phyloP scores from a whole-genome alignment of 768 basidiomycete species.

The Kwoniella heveanensis region DNA sequence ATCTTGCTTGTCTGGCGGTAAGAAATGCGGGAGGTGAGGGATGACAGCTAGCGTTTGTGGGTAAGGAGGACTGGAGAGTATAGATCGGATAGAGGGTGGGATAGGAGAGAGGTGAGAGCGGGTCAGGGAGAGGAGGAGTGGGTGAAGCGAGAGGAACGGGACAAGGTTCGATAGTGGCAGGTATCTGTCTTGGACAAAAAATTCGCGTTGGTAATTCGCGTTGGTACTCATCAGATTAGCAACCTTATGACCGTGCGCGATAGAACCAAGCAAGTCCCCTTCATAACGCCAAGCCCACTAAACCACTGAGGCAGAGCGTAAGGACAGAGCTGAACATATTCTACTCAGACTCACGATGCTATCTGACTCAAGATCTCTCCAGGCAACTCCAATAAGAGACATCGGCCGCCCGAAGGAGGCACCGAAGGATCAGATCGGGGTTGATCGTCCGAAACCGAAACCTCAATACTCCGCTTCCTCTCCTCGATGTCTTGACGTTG shows the following conservation, averaged over 20 bases:
- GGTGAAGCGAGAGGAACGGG: constrained; percentile 41
- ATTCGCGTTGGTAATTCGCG: too few species aligned
- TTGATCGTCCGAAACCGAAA: background rate
- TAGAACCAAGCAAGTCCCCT: too few species aligned
- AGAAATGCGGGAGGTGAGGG: constrained; percentile 34
- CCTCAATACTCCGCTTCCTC: background rate
- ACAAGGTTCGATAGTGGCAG: constrained; percentile 39
- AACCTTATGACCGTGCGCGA: too few species aligned
- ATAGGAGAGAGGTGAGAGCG: constrained; percentile 44
- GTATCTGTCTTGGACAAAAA: constrained; percentile 28
- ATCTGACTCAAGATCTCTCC: constrained; percentile 48
- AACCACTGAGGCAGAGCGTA: too few species aligned
- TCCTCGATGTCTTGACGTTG: background rate
- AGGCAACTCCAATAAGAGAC: constrained; percentile 42
- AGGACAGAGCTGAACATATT: too few species aligned
- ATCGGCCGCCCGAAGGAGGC: constrained; percentile 10
- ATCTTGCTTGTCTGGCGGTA: constrained; percentile 31
- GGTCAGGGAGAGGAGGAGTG: constrained; percentile 34
- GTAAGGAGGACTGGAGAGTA: constrained; percentile 39
- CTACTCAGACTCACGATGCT: constrained; percentile 34
- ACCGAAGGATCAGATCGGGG: constrained; percentile 11
- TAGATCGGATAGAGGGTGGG: constrained; percentile 26
- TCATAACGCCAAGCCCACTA: too few species aligned
- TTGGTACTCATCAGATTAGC: too few species aligned
- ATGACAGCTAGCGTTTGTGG: constrained; percentile 33